Evolutionary conservation across 2,329 filamentous ascomycete species (phyloP), one percentile per base, ranked within the genome.

Genomic region (Drechslera avenae): DNA sequence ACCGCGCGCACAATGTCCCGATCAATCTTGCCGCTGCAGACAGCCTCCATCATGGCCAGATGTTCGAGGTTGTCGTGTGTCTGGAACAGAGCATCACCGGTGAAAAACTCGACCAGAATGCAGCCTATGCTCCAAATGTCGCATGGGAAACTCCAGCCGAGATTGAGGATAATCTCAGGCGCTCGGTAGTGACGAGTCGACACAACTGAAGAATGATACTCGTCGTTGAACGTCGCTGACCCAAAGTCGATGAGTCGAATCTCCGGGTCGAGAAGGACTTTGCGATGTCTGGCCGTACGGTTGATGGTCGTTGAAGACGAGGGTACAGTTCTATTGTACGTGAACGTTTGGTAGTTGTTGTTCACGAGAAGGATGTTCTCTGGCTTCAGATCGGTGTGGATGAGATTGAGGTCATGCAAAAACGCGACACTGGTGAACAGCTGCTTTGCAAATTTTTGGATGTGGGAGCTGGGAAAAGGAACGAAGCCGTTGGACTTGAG

Each of bases 381-480:
- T 2, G 85, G 85, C 69, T 87, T 87, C 54, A 87, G 69, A 72
- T 87, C 85, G 35, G 94, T 99, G 72, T 99, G 94, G 54, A 99
- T 97, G 59, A 99, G 83, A 72, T 97, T 96, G 14, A 99, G 83
- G 75, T 99, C 94, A 71, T 99, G 94, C 17, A 99, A 81, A 74
- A 97, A 99, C 51, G 94, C 94, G 67, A 99, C 95, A 67, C 93
- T 97, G n/a, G 93, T 97, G 55, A 99, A 89, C 13, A 99, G 80
- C 72, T 99, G 94, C 41, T 93, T 86, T 39, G 94, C 94, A 79
- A 99, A 97, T 71, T 85, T 93, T 74, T 97, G 94, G 52, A 99
- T 99, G 75, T 99, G 94, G 60, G 92, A 97, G 79, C 95, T 97
- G 10, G 94, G 94, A 68, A 99, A 99, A 0, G 94, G 94, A 14